Percentiles rank a stretch among this genome's conserved stretches.
These are phyloP conservation scores for Candida insectorum DNA, from an alignment of 805 yeast genomes.

Conservation along the genomic window DNA sequence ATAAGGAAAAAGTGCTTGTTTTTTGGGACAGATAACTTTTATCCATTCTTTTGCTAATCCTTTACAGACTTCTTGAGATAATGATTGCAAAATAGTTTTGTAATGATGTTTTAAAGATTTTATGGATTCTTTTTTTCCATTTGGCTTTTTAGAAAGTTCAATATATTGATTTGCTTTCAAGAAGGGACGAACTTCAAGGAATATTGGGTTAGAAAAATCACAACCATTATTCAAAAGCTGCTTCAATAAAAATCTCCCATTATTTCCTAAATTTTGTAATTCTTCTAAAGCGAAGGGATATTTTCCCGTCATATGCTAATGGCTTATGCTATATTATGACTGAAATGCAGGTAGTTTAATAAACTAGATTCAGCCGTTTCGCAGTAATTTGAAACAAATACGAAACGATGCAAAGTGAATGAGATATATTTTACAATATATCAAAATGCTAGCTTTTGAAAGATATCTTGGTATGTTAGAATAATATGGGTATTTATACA, in stretches of 20 bases:
- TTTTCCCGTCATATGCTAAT: too few relatives aligned
- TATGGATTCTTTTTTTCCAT: not conserved
- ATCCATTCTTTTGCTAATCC: slow-evolving; percentile 67
- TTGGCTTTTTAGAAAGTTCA: slow-evolving; percentile 1
- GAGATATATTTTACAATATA: too few relatives aligned
- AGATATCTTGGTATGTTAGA: too few relatives aligned
- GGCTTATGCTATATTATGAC: too few relatives aligned
- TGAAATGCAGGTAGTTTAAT: too few relatives aligned
- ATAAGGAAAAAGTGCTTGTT: slow-evolving; percentile 63
- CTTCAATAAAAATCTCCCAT: slow-evolving; percentile 8
- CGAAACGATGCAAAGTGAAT: too few relatives aligned
- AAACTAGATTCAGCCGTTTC: too few relatives aligned
- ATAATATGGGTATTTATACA: too few relatives aligned
- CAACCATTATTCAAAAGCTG: slow-evolving; percentile 5
- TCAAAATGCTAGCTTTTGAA: too few relatives aligned
- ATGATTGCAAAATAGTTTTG: slow-evolving; percentile 13
- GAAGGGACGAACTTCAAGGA: slow-evolving; percentile 12
- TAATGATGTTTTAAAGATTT: slow-evolving; percentile 16
- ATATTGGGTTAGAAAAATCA: slow-evolving; percentile 5
- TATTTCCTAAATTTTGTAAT: too few relatives aligned
- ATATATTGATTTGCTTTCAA: slow-evolving; percentile 1
- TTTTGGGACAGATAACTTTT: slow-evolving; percentile 58
- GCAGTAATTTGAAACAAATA: too few relatives aligned
- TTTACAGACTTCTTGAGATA: slow-evolving; percentile 45
- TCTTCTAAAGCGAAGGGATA: too few relatives aligned